Base-by-base conservation (phyloP, 2,329 filamentous ascomycete genomes). In the Pestalotiopsis sp. region DNA sequence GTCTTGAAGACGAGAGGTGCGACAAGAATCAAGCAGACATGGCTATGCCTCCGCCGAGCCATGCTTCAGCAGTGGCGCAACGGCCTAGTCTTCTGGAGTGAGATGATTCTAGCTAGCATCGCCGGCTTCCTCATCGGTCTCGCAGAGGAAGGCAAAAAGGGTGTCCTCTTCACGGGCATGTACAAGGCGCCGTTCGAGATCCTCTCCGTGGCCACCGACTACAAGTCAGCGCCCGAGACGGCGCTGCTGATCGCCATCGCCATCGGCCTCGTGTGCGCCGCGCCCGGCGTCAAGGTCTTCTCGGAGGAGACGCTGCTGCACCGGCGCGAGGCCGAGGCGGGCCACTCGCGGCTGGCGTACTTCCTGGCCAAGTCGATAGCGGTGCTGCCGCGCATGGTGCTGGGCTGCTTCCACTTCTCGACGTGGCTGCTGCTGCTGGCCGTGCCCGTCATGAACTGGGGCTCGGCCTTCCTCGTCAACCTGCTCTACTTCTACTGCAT, bases 401-500 rank as follows among this genome's bases (percentile, higher is more conserved):
- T 88, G 6, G 84, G 81, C 1, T 85, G 83, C 68, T 74, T 89
- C 63, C 87, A 90, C 74, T 89, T 89, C 76, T 84, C 86, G 1
- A 83, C 84, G 3, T 78, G 86, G 20, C 77, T 88, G 14, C 80
- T 84, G 49, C 71, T 88, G 1, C 80, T 89, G 7, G 79, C 82
- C 1, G 82, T 81, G 3, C 86, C 87, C 1, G 77, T 84, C 25
- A 87, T 88, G 20, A 73, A 75, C n/a, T 90, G 83, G 78, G 74
- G 76, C 25, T 75, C 81, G 11, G 84, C 85, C 31, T 89, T 86
- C 73, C 66, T 80, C 14, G 82, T 81, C 6, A 89, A 89, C 68
- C 72, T 88, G 60, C 70, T 84, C 11, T 89, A 89, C 76, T 89
- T 88, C 72, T 90, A 85, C 77, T 85, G 84, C 72, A 86, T 89